Evolutionary conservation across 371 early-diverging fungal genomes (phyloP).

Genomic region (Syncephalastrum monosporum): DNA sequence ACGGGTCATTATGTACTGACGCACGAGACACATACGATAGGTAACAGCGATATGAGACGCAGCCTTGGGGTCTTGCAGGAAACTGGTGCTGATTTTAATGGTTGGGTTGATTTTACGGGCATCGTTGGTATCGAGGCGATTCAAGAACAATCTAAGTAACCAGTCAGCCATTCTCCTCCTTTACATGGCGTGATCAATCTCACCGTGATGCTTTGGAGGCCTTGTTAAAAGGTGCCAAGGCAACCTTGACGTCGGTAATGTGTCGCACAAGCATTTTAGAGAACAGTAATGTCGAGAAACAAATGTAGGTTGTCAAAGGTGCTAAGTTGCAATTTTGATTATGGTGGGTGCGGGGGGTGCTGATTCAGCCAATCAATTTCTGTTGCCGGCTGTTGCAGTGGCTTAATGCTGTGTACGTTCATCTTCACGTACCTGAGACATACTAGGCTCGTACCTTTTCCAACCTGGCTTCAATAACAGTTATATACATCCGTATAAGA

Average conservation of each 20-base stretch:
- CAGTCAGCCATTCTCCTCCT: not conserved
- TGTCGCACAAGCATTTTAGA: conserved; percentile 41
- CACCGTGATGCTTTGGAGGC: conserved; percentile 51
- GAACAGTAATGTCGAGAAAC: too few species aligned
- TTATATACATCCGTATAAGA: too few species aligned
- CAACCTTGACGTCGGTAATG: conserved; percentile 47
- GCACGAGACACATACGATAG: conserved; percentile 45
- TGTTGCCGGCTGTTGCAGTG: too few species aligned
- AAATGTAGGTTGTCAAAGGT: too few species aligned
- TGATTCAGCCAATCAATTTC: too few species aligned
- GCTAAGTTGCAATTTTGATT: too few species aligned
- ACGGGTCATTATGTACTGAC: not conserved
- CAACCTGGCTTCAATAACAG: too few species aligned
- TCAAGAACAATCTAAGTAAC: conserved; percentile 51
- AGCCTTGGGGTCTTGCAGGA: conserved; percentile 50
- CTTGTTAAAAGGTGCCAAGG: conserved; percentile 44
- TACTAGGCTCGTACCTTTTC: too few species aligned
- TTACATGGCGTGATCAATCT: not conserved
- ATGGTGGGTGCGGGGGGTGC: too few species aligned
- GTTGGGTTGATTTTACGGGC: conserved; percentile 53
- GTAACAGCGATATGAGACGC: conserved; percentile 47
- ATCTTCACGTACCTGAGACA: too few species aligned
- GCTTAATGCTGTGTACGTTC: too few species aligned
- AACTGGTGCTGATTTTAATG: conserved; percentile 50
- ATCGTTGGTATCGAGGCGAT: conserved; percentile 54